These are phyloP conservation scores for Diutina scorzettiae DNA, from an alignment of 1,139 yeast species.

Conservation along the genomic window DNA sequence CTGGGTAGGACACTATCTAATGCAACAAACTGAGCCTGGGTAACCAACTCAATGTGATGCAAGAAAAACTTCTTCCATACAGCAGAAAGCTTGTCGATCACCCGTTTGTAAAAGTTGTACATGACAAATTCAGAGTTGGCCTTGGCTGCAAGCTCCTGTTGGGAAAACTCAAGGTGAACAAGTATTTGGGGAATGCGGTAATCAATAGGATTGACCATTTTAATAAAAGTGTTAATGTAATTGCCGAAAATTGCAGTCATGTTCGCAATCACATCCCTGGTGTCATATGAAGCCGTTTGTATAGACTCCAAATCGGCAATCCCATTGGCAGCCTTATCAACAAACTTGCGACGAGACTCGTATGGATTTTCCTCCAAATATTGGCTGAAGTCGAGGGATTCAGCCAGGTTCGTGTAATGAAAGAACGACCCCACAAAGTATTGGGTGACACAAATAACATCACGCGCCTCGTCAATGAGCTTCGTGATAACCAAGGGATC, in stretches of 20 bases:
- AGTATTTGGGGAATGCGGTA: slow-evolving; percentile 26
- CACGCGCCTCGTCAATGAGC: slow-evolving; percentile 23
- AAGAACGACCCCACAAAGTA: slow-evolving; percentile 54
- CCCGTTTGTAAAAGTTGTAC: slow-evolving; percentile 37
- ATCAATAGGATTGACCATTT: slow-evolving; percentile 27
- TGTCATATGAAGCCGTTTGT: slow-evolving; percentile 8
- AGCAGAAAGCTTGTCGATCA: slow-evolving; percentile 38
- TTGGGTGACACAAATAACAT: slow-evolving; percentile 39
- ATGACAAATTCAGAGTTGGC: slow-evolving; percentile 58
- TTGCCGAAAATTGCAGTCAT: slow-evolving; percentile 48
- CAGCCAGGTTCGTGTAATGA: slow-evolving; percentile 37
- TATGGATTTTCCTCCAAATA: slow-evolving; percentile 32
- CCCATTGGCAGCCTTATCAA: not conserved
- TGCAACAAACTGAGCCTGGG: slow-evolving; percentile 29
- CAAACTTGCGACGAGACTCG: slow-evolving; percentile 14
- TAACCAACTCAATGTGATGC: slow-evolving; percentile 38
- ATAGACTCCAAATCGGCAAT: not conserved
- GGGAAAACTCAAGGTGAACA: slow-evolving; percentile 27
- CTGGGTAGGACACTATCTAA: slow-evolving; percentile 24
- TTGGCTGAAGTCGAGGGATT: slow-evolving; percentile 30
- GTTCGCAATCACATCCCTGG: slow-evolving; percentile 35
- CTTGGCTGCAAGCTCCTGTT: slow-evolving; percentile 26
- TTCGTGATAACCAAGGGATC: slow-evolving; percentile 34
- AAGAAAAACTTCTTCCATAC: slow-evolving; percentile 53
- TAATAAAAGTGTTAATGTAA: slow-evolving; percentile 24